Conservation (phyloP, 2,329 filamentous ascomycete species). For the Verticillium nonalfalfae region DNA sequence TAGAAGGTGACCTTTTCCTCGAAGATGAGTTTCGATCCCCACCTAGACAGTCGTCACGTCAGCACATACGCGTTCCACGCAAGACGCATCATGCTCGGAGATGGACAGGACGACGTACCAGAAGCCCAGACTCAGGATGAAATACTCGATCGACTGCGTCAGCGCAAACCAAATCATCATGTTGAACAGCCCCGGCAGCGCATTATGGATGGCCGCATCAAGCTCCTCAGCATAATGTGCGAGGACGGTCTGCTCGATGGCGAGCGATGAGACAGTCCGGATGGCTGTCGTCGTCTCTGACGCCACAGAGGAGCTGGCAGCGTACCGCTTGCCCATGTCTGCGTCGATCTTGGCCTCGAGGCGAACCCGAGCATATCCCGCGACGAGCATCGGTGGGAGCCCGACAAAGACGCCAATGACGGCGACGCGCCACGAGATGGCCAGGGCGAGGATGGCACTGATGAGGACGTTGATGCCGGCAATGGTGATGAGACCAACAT, state of each 20-base stretch:
- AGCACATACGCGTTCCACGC: background rate
- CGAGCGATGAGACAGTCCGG: constrained; percentile 10
- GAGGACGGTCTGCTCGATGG: constrained; percentile 1
- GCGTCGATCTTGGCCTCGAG: constrained; percentile 9
- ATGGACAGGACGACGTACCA: constrained; percentile 19
- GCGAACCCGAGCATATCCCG: constrained; percentile 10
- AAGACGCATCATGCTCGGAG: constrained; percentile 12
- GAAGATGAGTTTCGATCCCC: background rate
- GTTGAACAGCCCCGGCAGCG: constrained; percentile 9
- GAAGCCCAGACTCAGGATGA: constrained; percentile 25
- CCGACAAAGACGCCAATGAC: constrained; percentile 21
- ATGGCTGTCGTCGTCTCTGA: constrained; percentile 10
- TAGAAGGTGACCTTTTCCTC: constrained; percentile 1
- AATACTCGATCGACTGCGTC: constrained; percentile 22
- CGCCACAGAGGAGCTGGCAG: constrained; percentile 10
- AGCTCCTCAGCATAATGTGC: background rate
- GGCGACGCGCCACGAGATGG: constrained; percentile 32
- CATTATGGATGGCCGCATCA: background rate
- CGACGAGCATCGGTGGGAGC: constrained; percentile 12
- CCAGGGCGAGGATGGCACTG: constrained; percentile 19
- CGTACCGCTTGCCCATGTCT: constrained; percentile 6
- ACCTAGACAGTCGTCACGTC: background rate
- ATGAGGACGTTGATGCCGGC: constrained; percentile 11
- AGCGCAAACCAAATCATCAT: constrained; percentile 18
- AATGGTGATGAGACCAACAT: constrained; percentile 11